phyloP scores from a whole-genome alignment of 768 basidiomycete genomes.

The Hygrophorus russula region DNA sequence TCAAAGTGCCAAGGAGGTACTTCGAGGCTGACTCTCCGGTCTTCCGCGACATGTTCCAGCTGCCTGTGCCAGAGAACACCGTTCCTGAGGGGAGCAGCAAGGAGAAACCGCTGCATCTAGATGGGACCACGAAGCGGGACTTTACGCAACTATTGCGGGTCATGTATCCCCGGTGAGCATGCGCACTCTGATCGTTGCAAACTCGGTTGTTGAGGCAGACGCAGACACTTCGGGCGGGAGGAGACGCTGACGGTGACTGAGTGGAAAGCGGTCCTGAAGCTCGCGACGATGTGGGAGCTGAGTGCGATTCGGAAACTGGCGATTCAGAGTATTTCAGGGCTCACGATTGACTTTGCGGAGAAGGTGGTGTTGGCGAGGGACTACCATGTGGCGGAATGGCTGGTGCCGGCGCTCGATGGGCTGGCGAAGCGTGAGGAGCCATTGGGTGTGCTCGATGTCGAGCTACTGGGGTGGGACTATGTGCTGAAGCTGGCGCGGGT shows the following conservation, averaged over 20 bases:
- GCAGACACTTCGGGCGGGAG: not conserved
- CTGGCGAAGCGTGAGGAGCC: constrained; percentile 14
- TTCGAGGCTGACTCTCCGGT: constrained; percentile 17
- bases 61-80: constrained; percentile 9
- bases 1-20: constrained; percentile 17
- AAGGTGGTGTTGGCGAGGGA: constrained; percentile 19
- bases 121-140: constrained; percentile 13
- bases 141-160: constrained; percentile 15
- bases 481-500: constrained; percentile 13
- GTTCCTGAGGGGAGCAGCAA: constrained; percentile 14
- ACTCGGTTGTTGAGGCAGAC: not conserved
- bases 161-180: constrained; percentile 17
- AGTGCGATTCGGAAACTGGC: constrained; percentile 17
- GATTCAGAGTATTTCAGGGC: constrained; percentile 11
- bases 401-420: constrained; percentile 17
- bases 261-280: constrained; percentile 23
- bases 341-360: constrained; percentile 12
- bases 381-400: constrained; percentile 22
- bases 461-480: constrained; percentile 16
- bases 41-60: constrained; percentile 15
- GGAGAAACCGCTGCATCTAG: constrained; percentile 14
- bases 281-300: constrained; percentile 23
- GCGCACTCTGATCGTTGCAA: not conserved
- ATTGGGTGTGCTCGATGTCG: constrained; percentile 16
- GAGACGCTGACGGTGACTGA: constrained; percentile 14